These are phyloP conservation scores for Lecanosticta acicola DNA, from an alignment of 2,329 filamentous ascomycete species.

Conservation along the genomic window DNA sequence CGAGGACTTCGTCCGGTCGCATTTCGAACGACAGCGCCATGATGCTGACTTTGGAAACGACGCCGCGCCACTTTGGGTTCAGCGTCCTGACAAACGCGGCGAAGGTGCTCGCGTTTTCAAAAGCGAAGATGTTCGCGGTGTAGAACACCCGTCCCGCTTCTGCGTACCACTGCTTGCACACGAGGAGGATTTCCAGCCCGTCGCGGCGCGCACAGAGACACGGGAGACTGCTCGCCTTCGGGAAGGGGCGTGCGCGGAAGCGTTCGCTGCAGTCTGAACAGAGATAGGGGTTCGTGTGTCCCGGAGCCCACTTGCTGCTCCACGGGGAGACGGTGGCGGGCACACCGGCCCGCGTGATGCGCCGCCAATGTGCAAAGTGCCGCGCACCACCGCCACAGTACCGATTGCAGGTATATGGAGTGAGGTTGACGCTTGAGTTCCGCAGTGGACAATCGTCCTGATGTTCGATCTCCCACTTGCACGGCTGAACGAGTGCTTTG, in stretches of 20 bases:
- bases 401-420: neutral
- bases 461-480: constrained; percentile 15
- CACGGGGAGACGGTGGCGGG: constrained; percentile 8
- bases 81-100: constrained; percentile 4
- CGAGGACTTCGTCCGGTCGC: neutral
- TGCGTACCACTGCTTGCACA: constrained; percentile 15
- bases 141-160: constrained; percentile 17
- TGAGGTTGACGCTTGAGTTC: neutral
- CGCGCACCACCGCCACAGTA: no score
- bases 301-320: constrained; percentile 15
- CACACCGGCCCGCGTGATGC: neutral
- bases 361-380: no score
- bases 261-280: constrained; percentile 17
- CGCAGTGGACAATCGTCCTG: constrained; percentile 5
- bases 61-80: constrained; percentile 5
- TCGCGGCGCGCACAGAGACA: constrained; percentile 16
- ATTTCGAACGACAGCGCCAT: constrained; percentile 3
- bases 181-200: constrained; percentile 14
- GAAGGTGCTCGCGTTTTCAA: constrained; percentile 12
- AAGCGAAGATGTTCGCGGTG: constrained; percentile 18
- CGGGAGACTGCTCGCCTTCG: constrained; percentile 5
- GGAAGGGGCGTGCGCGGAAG: constrained; percentile 7
- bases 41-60: constrained; percentile 9
- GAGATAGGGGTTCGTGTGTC: constrained; percentile 13
- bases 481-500: constrained; percentile 10